A percentile compares a stretch with the other conserved stretches of the same genome.
Evolutionary conservation across 2,329 filamentous ascomycete species (phyloP).

Genomic region (Penicillium digitatum): DNA sequence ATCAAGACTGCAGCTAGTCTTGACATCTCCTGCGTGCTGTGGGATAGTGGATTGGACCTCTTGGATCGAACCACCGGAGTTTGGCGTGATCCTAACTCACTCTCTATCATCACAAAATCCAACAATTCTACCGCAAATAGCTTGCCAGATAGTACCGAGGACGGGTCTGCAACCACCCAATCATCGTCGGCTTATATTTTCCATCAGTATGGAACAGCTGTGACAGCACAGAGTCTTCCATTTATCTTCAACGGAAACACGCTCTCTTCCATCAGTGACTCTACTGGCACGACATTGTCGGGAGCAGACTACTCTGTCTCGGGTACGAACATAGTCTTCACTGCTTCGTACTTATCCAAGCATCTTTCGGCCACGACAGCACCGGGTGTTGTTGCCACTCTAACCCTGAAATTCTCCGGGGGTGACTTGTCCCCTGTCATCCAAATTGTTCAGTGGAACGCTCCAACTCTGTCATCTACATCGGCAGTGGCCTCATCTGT

Average conservation of each 20-base stretch:
- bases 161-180: constrained; percentile 46
- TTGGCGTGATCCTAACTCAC: constrained; percentile 51
- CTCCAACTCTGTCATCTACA: constrained; percentile 36
- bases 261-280: constrained; percentile 42
- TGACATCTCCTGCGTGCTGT: constrained; percentile 51
- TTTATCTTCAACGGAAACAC: constrained; percentile 56
- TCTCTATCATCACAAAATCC: constrained; percentile 49
- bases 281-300: constrained; percentile 36
- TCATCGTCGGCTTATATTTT: constrained; percentile 54
- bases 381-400: constrained; percentile 48
- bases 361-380: constrained; percentile 42
- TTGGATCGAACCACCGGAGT: constrained; percentile 48
- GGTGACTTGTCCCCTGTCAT: constrained; percentile 46
- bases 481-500: constrained; percentile 32
- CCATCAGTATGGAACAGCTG: constrained; percentile 47
- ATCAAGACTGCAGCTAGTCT: constrained; percentile 49
- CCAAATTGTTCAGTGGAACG: constrained; percentile 53
- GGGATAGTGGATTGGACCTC: constrained; percentile 59
- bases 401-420: constrained; percentile 53
- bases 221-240: constrained; percentile 45
- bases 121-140: constrained; percentile 46
- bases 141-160: constrained; percentile 52
- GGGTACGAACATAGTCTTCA: constrained; percentile 47
- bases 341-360: constrained; percentile 45
- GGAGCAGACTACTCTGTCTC: constrained; percentile 50